Conservation (phyloP, 768 basidiomycete species). For the Xerocomellus amylosporus region DNA sequence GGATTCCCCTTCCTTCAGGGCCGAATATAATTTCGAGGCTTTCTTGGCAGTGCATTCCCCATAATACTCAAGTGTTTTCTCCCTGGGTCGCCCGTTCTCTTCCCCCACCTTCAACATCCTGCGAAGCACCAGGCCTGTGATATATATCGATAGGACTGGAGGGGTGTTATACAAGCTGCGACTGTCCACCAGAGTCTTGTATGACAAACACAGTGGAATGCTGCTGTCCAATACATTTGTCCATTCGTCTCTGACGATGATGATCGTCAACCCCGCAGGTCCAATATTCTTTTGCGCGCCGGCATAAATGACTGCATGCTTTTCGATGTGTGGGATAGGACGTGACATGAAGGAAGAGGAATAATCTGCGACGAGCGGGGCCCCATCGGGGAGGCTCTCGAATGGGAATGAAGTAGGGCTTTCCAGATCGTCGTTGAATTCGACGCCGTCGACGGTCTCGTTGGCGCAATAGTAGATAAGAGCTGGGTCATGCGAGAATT, state of each 20-base stretch:
- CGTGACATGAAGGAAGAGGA: constrained; percentile 97
- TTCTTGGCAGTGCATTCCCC: constrained; percentile 69
- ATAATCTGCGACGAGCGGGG: constrained; percentile 92
- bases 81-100: constrained; percentile 18
- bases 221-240: constrained; percentile 65
- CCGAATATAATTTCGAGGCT: constrained; percentile 71
- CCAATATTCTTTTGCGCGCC: constrained; percentile 99
- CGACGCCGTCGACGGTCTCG: constrained; percentile 95
- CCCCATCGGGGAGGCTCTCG: constrained; percentile 55
- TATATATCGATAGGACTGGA: constrained; percentile 86
- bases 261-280: constrained; percentile 87
- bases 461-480: constrained; percentile 99
- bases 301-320: constrained; percentile 93
- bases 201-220: constrained; percentile 77
- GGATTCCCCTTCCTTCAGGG: constrained; percentile 65
- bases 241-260: constrained; percentile 94
- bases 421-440: constrained; percentile 64
- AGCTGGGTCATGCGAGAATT: constrained; percentile 77
- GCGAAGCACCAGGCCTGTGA: constrained; percentile 80
- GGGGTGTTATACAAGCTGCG: constrained; percentile 91
- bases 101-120: constrained; percentile 46
- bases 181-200: constrained; percentile 76
- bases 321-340: constrained; percentile 81
- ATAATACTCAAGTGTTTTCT: constrained; percentile 66
- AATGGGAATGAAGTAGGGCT: constrained; percentile 77